phyloP scores from a whole-genome alignment of 1,139 yeast genomes.

The Hyphopichia fennica region DNA sequence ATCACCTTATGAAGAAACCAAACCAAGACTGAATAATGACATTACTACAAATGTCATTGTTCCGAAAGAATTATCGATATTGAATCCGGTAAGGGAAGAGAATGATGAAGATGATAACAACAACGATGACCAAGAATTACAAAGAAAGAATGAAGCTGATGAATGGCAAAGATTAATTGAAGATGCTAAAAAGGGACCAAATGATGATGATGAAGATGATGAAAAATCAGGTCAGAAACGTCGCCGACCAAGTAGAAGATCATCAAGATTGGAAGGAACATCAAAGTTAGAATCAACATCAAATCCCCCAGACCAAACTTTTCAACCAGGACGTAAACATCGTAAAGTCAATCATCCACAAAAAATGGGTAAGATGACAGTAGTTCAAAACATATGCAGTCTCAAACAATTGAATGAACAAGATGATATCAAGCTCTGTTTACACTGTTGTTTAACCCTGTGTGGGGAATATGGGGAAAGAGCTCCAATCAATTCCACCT shows the following conservation, averaged over 20 bases:
- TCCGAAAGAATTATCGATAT: too few species aligned
- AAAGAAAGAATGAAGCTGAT: background rate
- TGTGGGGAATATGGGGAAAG: constrained; percentile 8
- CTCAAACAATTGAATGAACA: constrained; percentile 23
- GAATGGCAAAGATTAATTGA: constrained; percentile 1
- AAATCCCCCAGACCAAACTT: background rate
- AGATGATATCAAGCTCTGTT: constrained; percentile 18
- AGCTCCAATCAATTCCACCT: constrained; percentile 19
- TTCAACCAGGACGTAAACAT: background rate
- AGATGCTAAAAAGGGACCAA: constrained; percentile 1
- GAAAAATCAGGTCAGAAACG: background rate
- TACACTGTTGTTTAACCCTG: constrained; percentile 13
- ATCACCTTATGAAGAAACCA: constrained; percentile 27
- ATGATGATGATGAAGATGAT: background rate
- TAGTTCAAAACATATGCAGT: constrained; percentile 13
- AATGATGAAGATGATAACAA: too few species aligned
- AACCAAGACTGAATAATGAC: background rate
- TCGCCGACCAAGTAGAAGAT: background rate
- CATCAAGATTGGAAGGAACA: background rate
- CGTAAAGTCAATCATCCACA: background rate
- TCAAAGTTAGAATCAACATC: background rate
- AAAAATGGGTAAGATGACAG: constrained; percentile 5
- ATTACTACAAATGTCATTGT: too few species aligned
- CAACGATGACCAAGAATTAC: background rate
- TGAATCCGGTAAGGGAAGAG: too few species aligned